Evolutionary conservation across 192 early-diverging fungal species (phyloP).

Genomic region (Coemansia sp.): DNA sequence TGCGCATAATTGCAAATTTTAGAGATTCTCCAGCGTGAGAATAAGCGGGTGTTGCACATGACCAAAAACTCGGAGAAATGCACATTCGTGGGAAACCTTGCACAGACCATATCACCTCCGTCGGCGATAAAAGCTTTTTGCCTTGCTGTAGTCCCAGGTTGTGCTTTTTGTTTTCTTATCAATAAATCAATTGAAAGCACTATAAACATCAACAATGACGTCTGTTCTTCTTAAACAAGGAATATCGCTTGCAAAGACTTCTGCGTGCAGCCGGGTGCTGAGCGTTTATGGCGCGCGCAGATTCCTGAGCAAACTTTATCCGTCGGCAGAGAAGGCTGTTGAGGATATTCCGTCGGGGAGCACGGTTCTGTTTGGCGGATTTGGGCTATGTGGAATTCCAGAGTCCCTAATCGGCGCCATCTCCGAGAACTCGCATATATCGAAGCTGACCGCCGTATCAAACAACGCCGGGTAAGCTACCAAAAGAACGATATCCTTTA

Average conservation of each 20-base stretch:
- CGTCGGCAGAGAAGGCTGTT: conserved; percentile 61
- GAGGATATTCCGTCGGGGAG: conserved; percentile 58
- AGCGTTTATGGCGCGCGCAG: not conserved
- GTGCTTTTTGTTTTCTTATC: not conserved
- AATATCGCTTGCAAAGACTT: not conserved
- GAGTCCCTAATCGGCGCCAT: conserved; percentile 61
- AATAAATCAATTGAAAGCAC: not conserved
- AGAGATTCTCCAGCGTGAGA: not conserved
- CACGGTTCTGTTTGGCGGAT: conserved; percentile 70
- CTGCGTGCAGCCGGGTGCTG: not conserved
- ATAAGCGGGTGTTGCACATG: not conserved
- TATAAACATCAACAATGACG: not conserved
- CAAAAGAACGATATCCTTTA: no score
- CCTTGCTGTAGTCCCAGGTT: no score
- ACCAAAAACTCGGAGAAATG: not conserved
- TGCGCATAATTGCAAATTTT: no score
- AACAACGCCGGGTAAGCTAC: conserved; percentile 50
- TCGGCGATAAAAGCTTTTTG: not conserved
- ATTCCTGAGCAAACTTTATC: conserved; percentile 54
- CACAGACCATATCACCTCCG: no score
- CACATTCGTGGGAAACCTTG: not conserved
- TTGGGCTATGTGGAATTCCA: conserved; percentile 75
- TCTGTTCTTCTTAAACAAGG: not conserved
- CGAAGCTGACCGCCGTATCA: conserved; percentile 53
- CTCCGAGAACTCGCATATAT: conserved; percentile 16